Evolutionary conservation across 768 basidiomycete genomes (phyloP), one percentile per base, ranked within the genome.

Genomic region (Crucibulum laeve): DNA sequence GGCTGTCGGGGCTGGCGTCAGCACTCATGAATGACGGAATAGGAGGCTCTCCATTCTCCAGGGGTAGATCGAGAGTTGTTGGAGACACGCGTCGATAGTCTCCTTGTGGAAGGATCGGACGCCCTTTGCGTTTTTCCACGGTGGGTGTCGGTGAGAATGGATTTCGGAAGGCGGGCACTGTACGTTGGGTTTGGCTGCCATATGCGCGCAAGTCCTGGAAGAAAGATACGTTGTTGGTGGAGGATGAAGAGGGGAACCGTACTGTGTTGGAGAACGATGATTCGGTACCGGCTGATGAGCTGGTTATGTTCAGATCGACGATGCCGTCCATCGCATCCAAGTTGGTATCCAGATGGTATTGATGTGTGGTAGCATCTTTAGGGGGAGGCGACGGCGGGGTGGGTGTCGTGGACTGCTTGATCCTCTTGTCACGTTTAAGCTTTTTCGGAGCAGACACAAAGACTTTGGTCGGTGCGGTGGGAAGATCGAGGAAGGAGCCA

Each of bases 271-370:
- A 37, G 36, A 18, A 11, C 36, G 10, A 37, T 8, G 36, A 37
- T 8, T 11, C 36, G 18, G 8, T 8, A 19, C 10, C 8, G 18
- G 11, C 36, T 2, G 7, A 13, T n/a, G 11, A 6, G 10, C 25
- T 14, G 11, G 44, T 26, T 54, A 51, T 42, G 36, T 41, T 63
- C 1, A 67, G 63, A 59, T 91, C 71, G 48, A 95, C 67, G 55
- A 96, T 91, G 4, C 86, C 93, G 28, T 87, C 84, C 77, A 96
- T 91, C 40, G 77, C 65, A 7, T 84, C 76, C 33, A 90, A 59
- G 57, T 91, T 77, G n/a, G 77, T 78, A 59, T 89, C 85, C 33
- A 87, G 73, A 18, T 61, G 64, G 45, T 79, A 65, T 17, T 66
- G 63, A 25, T 59, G 60, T 33, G 8, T 8, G 36, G 36, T 10